Conservation (phyloP, 257 asterid genomes). For the Eustoma russellianum region DNA sequence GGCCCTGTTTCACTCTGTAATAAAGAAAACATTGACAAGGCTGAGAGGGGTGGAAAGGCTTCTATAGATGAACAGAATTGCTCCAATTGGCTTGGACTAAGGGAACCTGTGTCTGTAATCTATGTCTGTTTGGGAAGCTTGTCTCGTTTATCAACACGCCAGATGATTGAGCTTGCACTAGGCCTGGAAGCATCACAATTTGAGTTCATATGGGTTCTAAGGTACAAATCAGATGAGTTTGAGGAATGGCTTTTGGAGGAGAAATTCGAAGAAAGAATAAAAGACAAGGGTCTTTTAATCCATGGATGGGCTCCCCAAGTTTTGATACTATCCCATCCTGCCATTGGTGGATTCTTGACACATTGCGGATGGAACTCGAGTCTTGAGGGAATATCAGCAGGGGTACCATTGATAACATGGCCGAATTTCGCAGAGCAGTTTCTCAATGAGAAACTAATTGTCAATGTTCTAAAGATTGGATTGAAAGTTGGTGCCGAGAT, state of each 20-base stretch:
- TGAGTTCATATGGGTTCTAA: constrained; percentile 41
- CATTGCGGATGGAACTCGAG: constrained; percentile 62
- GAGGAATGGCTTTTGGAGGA: constrained; percentile 31
- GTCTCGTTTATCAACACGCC: constrained; percentile 19
- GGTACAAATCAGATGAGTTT: constrained; percentile 20
- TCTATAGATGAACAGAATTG: constrained; percentile 18
- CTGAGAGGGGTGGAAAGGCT: constrained; percentile 28
- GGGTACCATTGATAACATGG: constrained; percentile 52
- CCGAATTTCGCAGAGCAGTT: constrained; percentile 49
- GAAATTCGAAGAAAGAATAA: constrained; percentile 30
- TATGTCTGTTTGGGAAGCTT: constrained; percentile 47
- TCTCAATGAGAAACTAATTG: constrained; percentile 42
- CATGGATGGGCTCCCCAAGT: constrained; percentile 52
- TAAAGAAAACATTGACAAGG: constrained; percentile 18
- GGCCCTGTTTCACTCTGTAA: constrained; percentile 46
- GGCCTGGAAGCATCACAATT: constrained; percentile 31
- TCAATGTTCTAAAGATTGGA: constrained; percentile 31
- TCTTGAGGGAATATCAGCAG: constrained; percentile 40
- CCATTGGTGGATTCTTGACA: constrained; percentile 39
- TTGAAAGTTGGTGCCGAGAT: constrained; percentile 30
- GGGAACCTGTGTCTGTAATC: constrained; percentile 22
- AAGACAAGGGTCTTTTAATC: constrained; percentile 25
- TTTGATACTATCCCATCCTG: constrained; percentile 31
- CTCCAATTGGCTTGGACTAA: constrained; percentile 34
- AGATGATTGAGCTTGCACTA: constrained; percentile 36